Percentiles rank a stretch among this genome's conserved stretches.
These are phyloP conservation scores for Clavispora asparagi DNA, from an alignment of 805 yeast species.

Conservation along the genomic window DNA sequence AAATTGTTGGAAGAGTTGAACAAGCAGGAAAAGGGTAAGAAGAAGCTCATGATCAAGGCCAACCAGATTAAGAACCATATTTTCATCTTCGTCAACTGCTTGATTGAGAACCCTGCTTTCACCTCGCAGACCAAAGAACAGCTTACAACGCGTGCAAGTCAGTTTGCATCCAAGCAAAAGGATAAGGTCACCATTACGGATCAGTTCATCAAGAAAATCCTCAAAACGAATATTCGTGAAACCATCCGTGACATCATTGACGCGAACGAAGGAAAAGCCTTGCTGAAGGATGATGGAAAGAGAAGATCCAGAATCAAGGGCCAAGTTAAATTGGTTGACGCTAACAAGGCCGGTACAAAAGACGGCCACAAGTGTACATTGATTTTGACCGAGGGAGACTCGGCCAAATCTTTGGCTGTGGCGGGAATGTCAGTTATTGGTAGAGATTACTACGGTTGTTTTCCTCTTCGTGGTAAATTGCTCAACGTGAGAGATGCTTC, in stretches of 20 bases:
- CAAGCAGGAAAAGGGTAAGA: constrained; percentile 61
- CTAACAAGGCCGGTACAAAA: constrained; percentile 91
- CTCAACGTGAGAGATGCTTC: constrained; percentile 95
- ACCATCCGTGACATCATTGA: constrained; percentile 79
- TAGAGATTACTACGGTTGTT: constrained; percentile 90
- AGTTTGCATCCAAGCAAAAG: constrained; percentile 72
- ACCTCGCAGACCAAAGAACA: constrained; percentile 98
- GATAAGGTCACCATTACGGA: constrained; percentile 65
- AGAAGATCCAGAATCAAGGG: constrained; percentile 82
- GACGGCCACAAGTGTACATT: constrained; percentile 91
- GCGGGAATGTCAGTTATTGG: constrained; percentile 95
- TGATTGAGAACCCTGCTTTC: constrained; percentile 94
- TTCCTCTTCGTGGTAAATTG: constrained; percentile 92
- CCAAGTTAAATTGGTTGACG: constrained; percentile 87
- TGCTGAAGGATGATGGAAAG: constrained; percentile 84
- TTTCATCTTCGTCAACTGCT: constrained; percentile 86
- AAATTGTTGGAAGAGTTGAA: constrained; percentile 64
- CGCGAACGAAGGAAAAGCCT: constrained; percentile 80
- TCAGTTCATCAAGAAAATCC: constrained; percentile 63
- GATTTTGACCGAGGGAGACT: constrained; percentile 94
- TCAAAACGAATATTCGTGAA: constrained; percentile 65
- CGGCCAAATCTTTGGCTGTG: constrained; percentile 88
- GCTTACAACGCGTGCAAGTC: constrained; percentile 79
- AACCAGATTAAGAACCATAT: constrained; percentile 86
- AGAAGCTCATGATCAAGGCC: constrained; percentile 70